These are phyloP conservation scores for Russula vinacea DNA, from an alignment of 768 basidiomycete species.

Conservation along the genomic window DNA sequence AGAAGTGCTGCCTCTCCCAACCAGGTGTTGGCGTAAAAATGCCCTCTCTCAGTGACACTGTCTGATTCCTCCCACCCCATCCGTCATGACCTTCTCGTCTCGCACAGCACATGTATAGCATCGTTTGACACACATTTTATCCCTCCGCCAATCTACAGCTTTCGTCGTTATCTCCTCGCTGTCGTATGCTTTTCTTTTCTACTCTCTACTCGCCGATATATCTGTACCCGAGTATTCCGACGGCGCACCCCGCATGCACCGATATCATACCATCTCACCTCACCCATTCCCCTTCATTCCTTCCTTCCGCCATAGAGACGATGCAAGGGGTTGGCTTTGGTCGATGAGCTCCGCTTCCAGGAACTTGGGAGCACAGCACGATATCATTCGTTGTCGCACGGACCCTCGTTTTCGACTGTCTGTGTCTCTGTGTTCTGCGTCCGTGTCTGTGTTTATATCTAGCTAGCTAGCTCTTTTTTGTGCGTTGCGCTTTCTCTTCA, in stretches of 20 bases:
- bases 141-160: slow-evolving; percentile 12
- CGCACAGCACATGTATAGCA: slow-evolving; percentile 14
- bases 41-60: background rate
- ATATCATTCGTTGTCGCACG: background rate
- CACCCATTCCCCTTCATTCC: background rate
- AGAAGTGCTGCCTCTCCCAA: slow-evolving; percentile 16
- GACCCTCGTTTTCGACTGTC: background rate
- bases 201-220: too few species aligned
- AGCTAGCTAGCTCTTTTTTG: background rate
- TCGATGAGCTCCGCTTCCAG: background rate
- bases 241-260: background rate
- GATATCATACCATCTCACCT: background rate
- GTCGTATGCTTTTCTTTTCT: slow-evolving; percentile 17
- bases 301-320: background rate
- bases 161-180: slow-evolving; percentile 25
- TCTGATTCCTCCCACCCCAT: background rate
- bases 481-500: background rate
- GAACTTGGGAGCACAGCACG: background rate
- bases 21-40: slow-evolving; percentile 7
- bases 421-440: background rate
- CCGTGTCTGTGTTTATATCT: background rate
- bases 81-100: background rate
- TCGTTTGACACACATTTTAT: slow-evolving; percentile 3
- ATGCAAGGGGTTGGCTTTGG: background rate
- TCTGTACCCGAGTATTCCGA: background rate